Evolutionary conservation across 345 rosid species (phyloP), one percentile per base, ranked within the genome.

Genomic region (Barbarea vulgaris): DNA sequence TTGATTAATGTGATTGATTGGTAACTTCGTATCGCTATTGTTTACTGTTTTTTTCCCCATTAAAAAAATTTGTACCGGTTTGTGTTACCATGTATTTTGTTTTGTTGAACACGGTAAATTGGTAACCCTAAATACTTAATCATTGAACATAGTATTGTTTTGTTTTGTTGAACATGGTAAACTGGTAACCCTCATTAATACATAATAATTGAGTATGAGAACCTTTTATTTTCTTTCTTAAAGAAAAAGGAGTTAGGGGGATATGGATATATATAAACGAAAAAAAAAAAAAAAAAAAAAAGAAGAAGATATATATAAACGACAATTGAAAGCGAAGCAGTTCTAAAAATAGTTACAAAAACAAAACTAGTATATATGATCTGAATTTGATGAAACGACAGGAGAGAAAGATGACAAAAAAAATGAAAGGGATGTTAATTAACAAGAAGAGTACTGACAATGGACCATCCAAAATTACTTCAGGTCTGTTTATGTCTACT

Each of bases 401-500:
- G 3, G 67, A 56, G 62, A 55, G 36, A 54, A 72, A 66, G 55
- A 77, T 57, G 77, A 72, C 76, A 65, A 51, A 6, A 39, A 39
- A 58, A 47, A 22, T 50, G 56, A 13, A 65, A 56, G 50, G 41
- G 7, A 44, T 44, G 17, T 15, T n/a, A 15, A 44, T 15, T n/a
- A 15, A 44, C 50, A 44, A 46, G 71, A 61, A 51, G 54, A 10
- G 21, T 69, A 42, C 31, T 68, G 74, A 36, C 24, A 27, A 66
- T 51, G 73, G 74, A 72, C 73, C 51, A 67, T 66, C 73, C n/a
- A n/a, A 52, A 66, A 17, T n/a, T 62, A 46, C 50, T 65, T 59
- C 58, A 78, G 69, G 74, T 59, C 61, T 39, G 73, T 72, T 72
- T 71, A 70, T 56, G 69, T 6, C 61, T 65, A 77, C 77, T 77